These are phyloP conservation scores for Russula ochroleuca DNA, from an alignment of 768 basidiomycete species.

Conservation along the genomic window DNA sequence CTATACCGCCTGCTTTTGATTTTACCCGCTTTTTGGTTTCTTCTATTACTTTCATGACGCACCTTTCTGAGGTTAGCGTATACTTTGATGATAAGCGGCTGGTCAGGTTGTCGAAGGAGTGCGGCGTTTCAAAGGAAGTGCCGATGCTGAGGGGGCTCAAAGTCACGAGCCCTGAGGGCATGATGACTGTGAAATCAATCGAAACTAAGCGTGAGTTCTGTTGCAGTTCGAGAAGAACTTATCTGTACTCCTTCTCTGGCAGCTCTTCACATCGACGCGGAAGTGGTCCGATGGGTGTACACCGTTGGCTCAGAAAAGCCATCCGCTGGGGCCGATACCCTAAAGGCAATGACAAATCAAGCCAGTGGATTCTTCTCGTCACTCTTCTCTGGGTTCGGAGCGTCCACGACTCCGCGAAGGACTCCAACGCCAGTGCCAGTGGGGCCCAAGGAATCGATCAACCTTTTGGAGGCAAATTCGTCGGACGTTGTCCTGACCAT, in stretches of 20 bases:
- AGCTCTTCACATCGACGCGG: conserved; percentile 76
- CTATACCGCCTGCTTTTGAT: conserved; percentile 81
- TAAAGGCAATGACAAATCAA: conserved; percentile 17
- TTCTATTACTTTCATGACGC: conserved; percentile 88
- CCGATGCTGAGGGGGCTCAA: conserved; percentile 55
- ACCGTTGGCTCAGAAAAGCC: conserved; percentile 59
- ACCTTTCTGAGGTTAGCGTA: conserved; percentile 70
- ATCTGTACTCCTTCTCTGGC: conserved; percentile 4
- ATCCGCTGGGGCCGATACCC: conserved; percentile 29
- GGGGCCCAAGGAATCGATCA: conserved; percentile 30
- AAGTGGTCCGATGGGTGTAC: conserved; percentile 79
- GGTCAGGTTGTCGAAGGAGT: conserved; percentile 58
- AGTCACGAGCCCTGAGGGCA: conserved; percentile 49
- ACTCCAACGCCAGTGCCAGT: conserved; percentile 34
- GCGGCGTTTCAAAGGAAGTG: conserved; percentile 48
- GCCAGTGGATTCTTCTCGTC: conserved; percentile 40
- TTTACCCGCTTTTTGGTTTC: conserved; percentile 86
- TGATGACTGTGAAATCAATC: conserved; percentile 68
- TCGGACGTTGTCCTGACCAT: conserved; percentile 59
- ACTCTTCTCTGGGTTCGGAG: conserved; percentile 38
- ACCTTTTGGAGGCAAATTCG: conserved; percentile 40
- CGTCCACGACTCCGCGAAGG: conserved; percentile 33
- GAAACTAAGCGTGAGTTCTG: conserved; percentile 52
- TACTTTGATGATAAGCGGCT: conserved; percentile 78
- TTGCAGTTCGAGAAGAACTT: conserved; percentile 15